Percentiles rank a stretch among this genome's conserved stretches.
Evolutionary conservation across 2,329 filamentous ascomycete species (phyloP).

Genomic region (Cytospora chrysosperma): DNA sequence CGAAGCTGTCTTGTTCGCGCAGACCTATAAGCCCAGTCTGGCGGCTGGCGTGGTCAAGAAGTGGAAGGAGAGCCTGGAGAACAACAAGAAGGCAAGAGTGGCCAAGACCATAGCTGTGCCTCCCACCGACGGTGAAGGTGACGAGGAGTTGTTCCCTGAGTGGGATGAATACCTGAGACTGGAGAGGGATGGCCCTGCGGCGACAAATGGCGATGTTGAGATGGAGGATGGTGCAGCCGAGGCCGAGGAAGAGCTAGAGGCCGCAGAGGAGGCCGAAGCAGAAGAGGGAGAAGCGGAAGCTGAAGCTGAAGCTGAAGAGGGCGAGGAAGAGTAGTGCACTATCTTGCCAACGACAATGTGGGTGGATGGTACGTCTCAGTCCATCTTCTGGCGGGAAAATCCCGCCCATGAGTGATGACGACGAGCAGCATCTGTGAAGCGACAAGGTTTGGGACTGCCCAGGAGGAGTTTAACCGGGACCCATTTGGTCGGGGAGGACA

Average conservation of each 20-base stretch:
- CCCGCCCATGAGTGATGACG: conserved; percentile 1
- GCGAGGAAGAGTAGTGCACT: conserved; percentile 23
- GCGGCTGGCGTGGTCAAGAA: conserved; percentile 64
- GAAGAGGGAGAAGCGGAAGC: conserved; percentile 6
- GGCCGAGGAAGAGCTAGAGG: conserved; percentile 29
- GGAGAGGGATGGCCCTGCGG: conserved; percentile 67
- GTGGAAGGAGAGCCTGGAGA: conserved; percentile 85
- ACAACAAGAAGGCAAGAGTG: conserved; percentile 80
- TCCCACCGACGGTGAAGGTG: conserved; percentile 59
- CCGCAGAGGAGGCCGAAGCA: conserved; percentile 15
- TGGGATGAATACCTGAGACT: conserved; percentile 89
- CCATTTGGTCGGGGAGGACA: neutral
- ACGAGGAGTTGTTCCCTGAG: conserved; percentile 89
- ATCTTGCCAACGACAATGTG: conserved; percentile 5
- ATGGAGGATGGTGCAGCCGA: conserved; percentile 28
- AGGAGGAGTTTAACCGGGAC: neutral
- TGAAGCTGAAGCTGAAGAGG: conserved; percentile 9
- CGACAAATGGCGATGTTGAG: conserved; percentile 31
- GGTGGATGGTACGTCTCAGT: neutral
- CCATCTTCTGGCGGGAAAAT: neutral
- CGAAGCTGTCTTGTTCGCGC: conserved; percentile 87
- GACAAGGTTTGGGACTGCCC: neutral
- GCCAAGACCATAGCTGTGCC: conserved; percentile 81
- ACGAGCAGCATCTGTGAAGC: neutral
- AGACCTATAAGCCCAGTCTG: conserved; percentile 89